These are phyloP conservation scores for Dendryphion nanum DNA, from an alignment of 2,329 filamentous ascomycete species.

Conservation along the genomic window DNA sequence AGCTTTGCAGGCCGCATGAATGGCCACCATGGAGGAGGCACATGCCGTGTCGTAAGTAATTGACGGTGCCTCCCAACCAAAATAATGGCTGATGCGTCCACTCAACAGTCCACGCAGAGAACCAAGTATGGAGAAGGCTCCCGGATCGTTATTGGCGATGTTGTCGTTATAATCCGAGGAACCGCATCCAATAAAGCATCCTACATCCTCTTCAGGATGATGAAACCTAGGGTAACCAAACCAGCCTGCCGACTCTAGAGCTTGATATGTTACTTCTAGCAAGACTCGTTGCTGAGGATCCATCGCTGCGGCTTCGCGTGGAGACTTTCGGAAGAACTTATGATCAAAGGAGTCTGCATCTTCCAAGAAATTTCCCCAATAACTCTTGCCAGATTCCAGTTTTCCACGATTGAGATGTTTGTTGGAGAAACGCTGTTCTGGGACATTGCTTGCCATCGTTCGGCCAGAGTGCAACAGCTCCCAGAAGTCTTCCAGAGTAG, in stretches of 20 bases:
- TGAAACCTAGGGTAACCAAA: constrained; percentile 1
- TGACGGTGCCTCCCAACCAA: constrained; percentile 23
- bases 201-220: constrained; percentile 12
- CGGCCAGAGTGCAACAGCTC: constrained; percentile 9
- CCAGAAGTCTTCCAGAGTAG: constrained; percentile 11
- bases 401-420: neutral
- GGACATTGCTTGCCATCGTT: constrained; percentile 4
- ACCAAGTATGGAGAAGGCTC: constrained; percentile 18
- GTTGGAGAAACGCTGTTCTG: constrained; percentile 3
- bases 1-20: constrained; percentile 27
- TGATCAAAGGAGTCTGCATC: constrained; percentile 8
- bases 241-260: constrained; percentile 37
- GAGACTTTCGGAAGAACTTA: constrained; percentile 22
- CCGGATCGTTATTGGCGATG: constrained; percentile 10
- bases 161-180: constrained; percentile 31
- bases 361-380: constrained; percentile 7
- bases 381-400: neutral
- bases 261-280: constrained; percentile 29
- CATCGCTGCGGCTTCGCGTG: constrained; percentile 19
- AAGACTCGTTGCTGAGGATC: constrained; percentile 28
- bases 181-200: constrained; percentile 32
- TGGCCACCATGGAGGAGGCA: constrained; percentile 29
- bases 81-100: constrained; percentile 24
- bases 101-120: constrained; percentile 20
- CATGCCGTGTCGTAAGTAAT: constrained; percentile 38